These are phyloP conservation scores for Populus simonii DNA, from an alignment of 345 rosid genomes.

Conservation along the genomic window DNA sequence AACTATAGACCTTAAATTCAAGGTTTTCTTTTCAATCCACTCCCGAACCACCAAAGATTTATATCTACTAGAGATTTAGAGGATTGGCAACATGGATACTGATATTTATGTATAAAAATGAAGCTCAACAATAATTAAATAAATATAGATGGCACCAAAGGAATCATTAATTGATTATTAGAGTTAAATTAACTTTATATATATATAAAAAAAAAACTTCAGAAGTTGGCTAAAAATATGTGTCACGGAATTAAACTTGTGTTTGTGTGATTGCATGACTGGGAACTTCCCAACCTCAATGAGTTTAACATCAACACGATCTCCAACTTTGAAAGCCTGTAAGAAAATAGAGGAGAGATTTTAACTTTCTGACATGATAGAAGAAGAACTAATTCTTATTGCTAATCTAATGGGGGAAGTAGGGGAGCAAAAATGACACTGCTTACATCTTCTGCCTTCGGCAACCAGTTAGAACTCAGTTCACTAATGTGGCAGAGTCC, in stretches of 20 bases:
- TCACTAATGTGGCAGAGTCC: constrained; percentile 99
- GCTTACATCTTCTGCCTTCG: constrained; percentile 98
- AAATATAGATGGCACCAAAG: not conserved
- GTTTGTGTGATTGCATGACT: not conserved
- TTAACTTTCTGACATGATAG: not conserved
- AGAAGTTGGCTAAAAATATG: not conserved
- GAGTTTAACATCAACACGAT: constrained; percentile 86
- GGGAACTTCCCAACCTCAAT: constrained; percentile 60
- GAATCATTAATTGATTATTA: too few relatives aligned
- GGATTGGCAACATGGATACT: not conserved
- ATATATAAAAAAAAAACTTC: not conserved
- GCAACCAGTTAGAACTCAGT: constrained; percentile 73
- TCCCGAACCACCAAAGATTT: too few relatives aligned
- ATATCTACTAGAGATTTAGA: not conserved
- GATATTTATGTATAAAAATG: not conserved
- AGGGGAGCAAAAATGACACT: not conserved
- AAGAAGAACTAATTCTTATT: not conserved
- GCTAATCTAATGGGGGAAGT: not conserved
- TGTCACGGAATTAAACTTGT: not conserved
- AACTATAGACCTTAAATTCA: too few relatives aligned
- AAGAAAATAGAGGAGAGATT: constrained; percentile 10
- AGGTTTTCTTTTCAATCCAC: too few relatives aligned
- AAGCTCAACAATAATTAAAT: not conserved
- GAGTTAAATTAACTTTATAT: not conserved
- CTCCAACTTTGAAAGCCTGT: constrained; percentile 88